Evolutionary conservation across 306 rosid species (phyloP).

Genomic region (Begonia peltatifolia): DNA sequence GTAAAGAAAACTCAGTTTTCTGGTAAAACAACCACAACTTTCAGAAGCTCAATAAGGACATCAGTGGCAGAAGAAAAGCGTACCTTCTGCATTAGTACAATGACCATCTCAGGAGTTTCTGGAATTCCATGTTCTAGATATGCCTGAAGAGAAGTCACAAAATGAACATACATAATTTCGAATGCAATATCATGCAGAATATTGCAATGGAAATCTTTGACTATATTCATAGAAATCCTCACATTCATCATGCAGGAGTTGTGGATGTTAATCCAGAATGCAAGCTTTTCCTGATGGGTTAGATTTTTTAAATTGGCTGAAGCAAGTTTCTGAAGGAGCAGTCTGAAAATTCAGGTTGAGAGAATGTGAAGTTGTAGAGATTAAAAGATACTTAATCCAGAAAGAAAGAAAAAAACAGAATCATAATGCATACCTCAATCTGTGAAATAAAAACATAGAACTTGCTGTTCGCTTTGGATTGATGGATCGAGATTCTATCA

Average conservation of each 20-base stretch:
- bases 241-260: constrained; percentile 98
- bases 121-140: constrained; percentile 75
- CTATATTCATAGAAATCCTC: constrained; percentile 3
- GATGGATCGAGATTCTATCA: constrained; percentile 45
- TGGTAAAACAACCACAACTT: too few relatives aligned
- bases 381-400: not conserved
- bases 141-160: constrained; percentile 30
- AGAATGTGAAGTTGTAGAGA: constrained; percentile 5
- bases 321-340: constrained; percentile 63
- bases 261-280: constrained; percentile 93
- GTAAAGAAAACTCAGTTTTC: constrained; percentile 10
- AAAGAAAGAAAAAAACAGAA: constrained; percentile 3
- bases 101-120: constrained; percentile 67
- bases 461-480: constrained; percentile 53
- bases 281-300: constrained; percentile 89
- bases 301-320: constrained; percentile 54
- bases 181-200: not conserved
- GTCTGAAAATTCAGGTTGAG: constrained; percentile 29
- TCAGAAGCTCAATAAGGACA: too few relatives aligned
- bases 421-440: constrained; percentile 53
- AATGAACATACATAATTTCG: too few relatives aligned
- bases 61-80: too few relatives aligned
- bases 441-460: constrained; percentile 49
- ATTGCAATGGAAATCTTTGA: not conserved
- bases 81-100: constrained; percentile 70